A percentile compares a stretch with the other conserved stretches of the same genome.
These are phyloP conservation scores for Phytophthora europaea DNA, from an alignment of 352 stramenopile species.

Conservation along the genomic window DNA sequence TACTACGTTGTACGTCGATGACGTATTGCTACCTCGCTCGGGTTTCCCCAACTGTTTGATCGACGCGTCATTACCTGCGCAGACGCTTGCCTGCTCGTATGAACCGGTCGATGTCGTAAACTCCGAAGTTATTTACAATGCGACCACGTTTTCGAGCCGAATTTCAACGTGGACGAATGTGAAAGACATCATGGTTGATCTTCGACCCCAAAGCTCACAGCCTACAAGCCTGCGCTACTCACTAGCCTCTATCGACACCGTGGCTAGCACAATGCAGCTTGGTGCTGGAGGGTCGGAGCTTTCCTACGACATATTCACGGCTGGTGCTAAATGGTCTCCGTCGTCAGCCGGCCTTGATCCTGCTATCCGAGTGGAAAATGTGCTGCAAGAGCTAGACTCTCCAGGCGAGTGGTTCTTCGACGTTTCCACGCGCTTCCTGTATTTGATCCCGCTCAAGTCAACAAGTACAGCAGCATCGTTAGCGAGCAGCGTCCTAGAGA, in stretches of 20 bases:
- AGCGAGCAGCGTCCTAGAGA: slow-evolving; percentile 48
- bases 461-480: slow-evolving; percentile 33
- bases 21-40: slow-evolving; percentile 54
- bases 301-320: slow-evolving; percentile 48
- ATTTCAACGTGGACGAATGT: slow-evolving; percentile 53
- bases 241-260: slow-evolving; percentile 36
- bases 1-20: slow-evolving; percentile 63
- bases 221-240: slow-evolving; percentile 56
- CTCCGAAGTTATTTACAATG: slow-evolving; percentile 43
- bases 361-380: slow-evolving; percentile 72
- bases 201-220: slow-evolving; percentile 41
- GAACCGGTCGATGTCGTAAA: slow-evolving; percentile 24
- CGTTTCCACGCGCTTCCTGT: slow-evolving; percentile 49
- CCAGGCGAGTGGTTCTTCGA: slow-evolving; percentile 82
- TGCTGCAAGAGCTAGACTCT: slow-evolving; percentile 68
- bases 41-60: slow-evolving; percentile 69
- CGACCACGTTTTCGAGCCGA: slow-evolving; percentile 52
- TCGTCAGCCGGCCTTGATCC: slow-evolving; percentile 12
- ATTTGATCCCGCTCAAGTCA: slow-evolving; percentile 65
- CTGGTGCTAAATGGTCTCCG: slow-evolving; percentile 6
- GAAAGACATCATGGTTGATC: slow-evolving; percentile 34
- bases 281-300: slow-evolving; percentile 66
- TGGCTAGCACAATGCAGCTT: slow-evolving; percentile 39
- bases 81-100: slow-evolving; percentile 55
- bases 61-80: slow-evolving; percentile 14